Conservation (phyloP, 2,329 filamentous ascomycete genomes). For the Hypoxylon sp. region DNA sequence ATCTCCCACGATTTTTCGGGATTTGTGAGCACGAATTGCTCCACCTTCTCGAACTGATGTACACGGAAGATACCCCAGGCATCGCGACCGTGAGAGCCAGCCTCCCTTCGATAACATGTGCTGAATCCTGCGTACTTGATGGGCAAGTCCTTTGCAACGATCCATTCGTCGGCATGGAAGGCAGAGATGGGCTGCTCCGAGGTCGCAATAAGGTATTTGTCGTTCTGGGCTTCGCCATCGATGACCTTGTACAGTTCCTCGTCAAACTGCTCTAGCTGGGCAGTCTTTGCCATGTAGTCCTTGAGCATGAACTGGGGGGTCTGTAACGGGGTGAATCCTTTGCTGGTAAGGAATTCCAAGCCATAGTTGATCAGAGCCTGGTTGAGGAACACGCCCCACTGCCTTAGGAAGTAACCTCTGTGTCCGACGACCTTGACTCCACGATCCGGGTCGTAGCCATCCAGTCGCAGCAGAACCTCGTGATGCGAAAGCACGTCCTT, state of each 20-base stretch:
- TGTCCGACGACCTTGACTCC: conserved; percentile 96
- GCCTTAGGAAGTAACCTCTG: conserved; percentile 91
- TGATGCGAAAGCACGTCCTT: conserved; percentile 89
- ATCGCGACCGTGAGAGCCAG: conserved; percentile 90
- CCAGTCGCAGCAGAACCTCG: conserved; percentile 88
- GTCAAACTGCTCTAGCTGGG: conserved; percentile 96
- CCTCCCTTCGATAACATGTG: conserved; percentile 96
- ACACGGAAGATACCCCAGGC: conserved; percentile 99
- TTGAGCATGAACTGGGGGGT: conserved; percentile 95
- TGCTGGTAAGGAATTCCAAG: conserved; percentile 85
- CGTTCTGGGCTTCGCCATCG: conserved; percentile 85
- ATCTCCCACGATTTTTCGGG: conserved; percentile 93
- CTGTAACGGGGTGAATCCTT: conserved; percentile 86
- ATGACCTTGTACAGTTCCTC: conserved; percentile 98
- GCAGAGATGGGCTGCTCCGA: conserved; percentile 96
- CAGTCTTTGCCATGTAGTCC: conserved; percentile 97
- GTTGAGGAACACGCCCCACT: conserved; percentile 92
- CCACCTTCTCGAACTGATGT: conserved; percentile 94
- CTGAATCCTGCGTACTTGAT: conserved; percentile 95
- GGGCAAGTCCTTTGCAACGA: conserved; percentile 85
- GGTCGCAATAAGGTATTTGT: conserved; percentile 86
- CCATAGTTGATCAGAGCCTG: conserved; percentile 96
- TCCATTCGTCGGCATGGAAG: conserved; percentile 94
- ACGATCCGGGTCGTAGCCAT: conserved; percentile 93
- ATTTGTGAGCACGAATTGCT: conserved; percentile 72